phyloP scores from a whole-genome alignment of 176 grass and related monocot genomes.

The Musa acuminata region DNA sequence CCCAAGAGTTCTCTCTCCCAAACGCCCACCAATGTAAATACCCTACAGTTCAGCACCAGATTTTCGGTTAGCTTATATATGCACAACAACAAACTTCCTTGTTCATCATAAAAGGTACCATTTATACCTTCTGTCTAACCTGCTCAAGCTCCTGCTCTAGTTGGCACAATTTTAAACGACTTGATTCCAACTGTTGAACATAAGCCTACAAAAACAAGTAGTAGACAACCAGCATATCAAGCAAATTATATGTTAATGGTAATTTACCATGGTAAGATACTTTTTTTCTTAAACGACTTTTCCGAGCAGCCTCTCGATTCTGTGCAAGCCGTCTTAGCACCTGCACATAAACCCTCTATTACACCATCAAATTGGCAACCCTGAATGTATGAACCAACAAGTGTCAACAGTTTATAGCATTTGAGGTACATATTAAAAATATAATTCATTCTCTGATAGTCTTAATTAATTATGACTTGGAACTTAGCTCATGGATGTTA shows the following conservation, averaged over 20 bases:
- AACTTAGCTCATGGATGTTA: not conserved
- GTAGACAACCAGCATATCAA: not conserved
- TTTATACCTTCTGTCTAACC: slow-evolving; percentile 51
- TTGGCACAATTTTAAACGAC: slow-evolving; percentile 67
- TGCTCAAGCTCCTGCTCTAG: slow-evolving; percentile 71
- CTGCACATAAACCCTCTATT: slow-evolving; percentile 29
- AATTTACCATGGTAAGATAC: slow-evolving; percentile 14
- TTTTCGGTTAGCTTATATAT: not conserved
- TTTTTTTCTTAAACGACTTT: slow-evolving; percentile 54
- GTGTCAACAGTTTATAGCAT: no score
- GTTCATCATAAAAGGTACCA: not conserved
- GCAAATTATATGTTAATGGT: not conserved
- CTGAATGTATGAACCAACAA: not conserved
- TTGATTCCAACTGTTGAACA: slow-evolving; percentile 88
- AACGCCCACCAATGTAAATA: slow-evolving; percentile 26
- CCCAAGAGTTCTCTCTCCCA: slow-evolving; percentile 35
- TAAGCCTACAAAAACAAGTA: slow-evolving; percentile 46
- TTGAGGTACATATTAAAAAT: not conserved
- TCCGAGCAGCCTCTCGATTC: slow-evolving; percentile 16
- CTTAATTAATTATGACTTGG: not conserved
- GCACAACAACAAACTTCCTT: not conserved
- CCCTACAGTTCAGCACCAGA: slow-evolving; percentile 23
- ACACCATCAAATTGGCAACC: not conserved
- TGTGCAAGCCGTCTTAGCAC: slow-evolving; percentile 22
- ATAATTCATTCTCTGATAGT: not conserved